Evolutionary conservation across 371 early-diverging fungal genomes (phyloP).

Genomic region (Apophysomyces sp.): DNA sequence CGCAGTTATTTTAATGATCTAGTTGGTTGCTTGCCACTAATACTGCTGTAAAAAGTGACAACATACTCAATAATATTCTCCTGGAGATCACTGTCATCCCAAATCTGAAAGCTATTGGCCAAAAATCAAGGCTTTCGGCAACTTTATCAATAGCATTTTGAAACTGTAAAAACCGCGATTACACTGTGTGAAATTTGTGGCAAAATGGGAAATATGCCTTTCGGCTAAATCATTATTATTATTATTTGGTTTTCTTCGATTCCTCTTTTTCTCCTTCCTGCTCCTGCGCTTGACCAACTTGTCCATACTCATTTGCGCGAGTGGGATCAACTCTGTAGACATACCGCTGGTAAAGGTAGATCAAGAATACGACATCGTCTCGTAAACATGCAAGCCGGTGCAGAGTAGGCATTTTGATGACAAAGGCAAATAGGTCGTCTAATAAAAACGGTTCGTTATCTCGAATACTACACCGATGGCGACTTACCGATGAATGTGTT

Average conservation of each 20-base stretch:
- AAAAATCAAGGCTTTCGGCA: no score
- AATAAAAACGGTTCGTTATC: neutral
- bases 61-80: no score
- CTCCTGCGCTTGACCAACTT: constrained; percentile 56
- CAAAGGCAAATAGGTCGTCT: constrained; percentile 95
- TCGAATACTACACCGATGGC: neutral
- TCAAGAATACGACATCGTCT: constrained; percentile 86
- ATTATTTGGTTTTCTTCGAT: constrained; percentile 33
- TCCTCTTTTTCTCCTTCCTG: constrained; percentile 7
- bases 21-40: no score
- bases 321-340: constrained; percentile 84
- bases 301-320: constrained; percentile 92
- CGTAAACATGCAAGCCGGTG: constrained; percentile 91
- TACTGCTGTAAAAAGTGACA: no score
- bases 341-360: constrained; percentile 88
- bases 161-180: no score
- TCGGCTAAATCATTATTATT: no score
- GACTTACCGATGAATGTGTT: constrained; percentile 81
- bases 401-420: constrained; percentile 94
- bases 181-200: no score
- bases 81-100: no score
- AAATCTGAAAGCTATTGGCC: no score
- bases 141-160: no score
- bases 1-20: no score
- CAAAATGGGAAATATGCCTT: no score